Base-by-base conservation (phyloP, 2,329 filamentous ascomycete genomes). In the Pyricularia sp. region DNA sequence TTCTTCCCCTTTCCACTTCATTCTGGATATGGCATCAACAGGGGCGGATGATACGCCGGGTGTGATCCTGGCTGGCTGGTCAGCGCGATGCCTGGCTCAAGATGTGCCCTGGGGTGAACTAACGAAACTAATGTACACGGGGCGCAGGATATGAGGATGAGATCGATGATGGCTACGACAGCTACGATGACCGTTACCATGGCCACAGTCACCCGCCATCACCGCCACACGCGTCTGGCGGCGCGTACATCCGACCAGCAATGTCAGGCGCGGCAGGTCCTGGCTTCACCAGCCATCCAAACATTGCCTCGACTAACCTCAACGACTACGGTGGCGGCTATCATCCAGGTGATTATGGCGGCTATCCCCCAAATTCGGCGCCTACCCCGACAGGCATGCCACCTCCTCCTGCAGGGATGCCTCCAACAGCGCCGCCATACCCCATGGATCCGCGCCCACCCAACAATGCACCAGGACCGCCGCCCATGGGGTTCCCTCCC, bases 141-240 rank as follows among this genome's bases (percentile, higher is more conserved):
- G 17, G 42, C 42, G 61, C 72, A 81, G 79, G 75, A 26, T 78
- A 78, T 67, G 76, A 78, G 63, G 78, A 79, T 9, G 78, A 80
- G n/a, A 73, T 74, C 3, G 74, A 76, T 64, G 76, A 78, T 31
- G 73, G 70, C 23, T 78, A 81, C 71, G 79, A 80, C 69, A 75
- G 79, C 25, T 78, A 81, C 71, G 79, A 79, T 69, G 75, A 79
- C 59, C 74, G 77, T 64, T 75, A 77, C 68, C 74, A 75, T 58
- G 33, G 63, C 17, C 66, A 69, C 42, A 64, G 71, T 3, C 79
- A 78, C 12, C 76, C 79, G 4, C 79, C 80, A 5, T 85, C 84
- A 2, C 84, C 83, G 0, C 81, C 82, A 3, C 82, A 79, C 68
- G 83, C 83, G 4, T 85, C 83, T 2, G 84, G 83, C n/a, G 83